Evolutionary conservation across 1,284 basidiomycete genomes (phyloP).

Genomic region (Fomitopsis pinicola): DNA sequence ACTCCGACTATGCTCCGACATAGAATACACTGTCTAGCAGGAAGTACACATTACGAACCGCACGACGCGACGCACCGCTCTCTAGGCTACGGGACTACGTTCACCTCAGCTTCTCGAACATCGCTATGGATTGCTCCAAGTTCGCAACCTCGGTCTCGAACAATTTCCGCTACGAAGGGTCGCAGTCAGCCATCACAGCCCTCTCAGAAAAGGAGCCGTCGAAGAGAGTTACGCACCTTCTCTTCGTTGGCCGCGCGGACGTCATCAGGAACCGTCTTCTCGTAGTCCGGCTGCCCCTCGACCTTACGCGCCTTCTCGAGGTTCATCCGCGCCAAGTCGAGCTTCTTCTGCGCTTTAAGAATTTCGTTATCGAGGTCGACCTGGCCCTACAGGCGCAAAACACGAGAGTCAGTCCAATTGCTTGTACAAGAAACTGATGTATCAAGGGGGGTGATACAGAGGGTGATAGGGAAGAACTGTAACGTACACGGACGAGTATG

Average conservation of each 20-base stretch:
- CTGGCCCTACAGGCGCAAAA: conserved; percentile 48
- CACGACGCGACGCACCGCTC: not conserved
- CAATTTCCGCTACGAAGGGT: conserved; percentile 34
- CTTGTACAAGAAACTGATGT: not conserved
- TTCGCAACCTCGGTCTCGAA: conserved; percentile 43
- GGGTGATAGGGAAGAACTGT: not conserved
- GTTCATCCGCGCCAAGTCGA: conserved; percentile 63
- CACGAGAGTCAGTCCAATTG: not conserved
- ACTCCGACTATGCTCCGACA: no score
- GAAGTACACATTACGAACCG: not conserved
- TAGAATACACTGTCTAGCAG: not conserved
- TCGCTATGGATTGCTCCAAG: conserved; percentile 38
- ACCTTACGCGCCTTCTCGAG: conserved; percentile 76
- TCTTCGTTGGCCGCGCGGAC: conserved; percentile 69
- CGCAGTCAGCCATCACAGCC: not conserved
- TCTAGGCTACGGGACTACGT: not conserved
- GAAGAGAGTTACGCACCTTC: conserved; percentile 49
- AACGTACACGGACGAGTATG: conserved; percentile 77
- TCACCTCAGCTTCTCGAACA: conserved; percentile 37
- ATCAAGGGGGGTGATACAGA: not conserved
- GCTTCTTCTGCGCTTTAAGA: conserved; percentile 84
- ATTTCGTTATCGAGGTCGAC: conserved; percentile 85
- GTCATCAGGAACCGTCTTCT: conserved; percentile 71
- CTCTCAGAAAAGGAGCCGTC: not conserved
- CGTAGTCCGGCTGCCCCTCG: conserved; percentile 75